phyloP scores from a whole-genome alignment of 2,329 filamentous ascomycete genomes.

The Fusarium sp. region DNA sequence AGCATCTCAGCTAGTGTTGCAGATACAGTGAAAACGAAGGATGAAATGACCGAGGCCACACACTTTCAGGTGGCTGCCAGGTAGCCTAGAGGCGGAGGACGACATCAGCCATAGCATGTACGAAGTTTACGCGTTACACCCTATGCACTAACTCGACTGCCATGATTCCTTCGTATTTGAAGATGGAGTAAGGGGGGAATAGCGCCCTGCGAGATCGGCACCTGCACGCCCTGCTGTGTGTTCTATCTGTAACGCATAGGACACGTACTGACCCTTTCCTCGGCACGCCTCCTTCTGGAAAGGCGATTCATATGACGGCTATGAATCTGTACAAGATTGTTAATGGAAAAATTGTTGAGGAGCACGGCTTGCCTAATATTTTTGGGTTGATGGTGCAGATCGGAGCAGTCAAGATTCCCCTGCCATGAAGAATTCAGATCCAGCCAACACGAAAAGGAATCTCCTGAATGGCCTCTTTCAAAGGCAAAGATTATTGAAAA shows the following conservation, averaged over 20 bases:
- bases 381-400: background rate
- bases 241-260: background rate
- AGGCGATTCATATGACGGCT: background rate
- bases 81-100: no score
- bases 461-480: background rate
- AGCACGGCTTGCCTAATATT: background rate
- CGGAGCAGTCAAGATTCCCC: background rate
- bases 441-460: no score
- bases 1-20: no score
- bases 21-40: no score
- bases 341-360: background rate
- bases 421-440: background rate
- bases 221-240: background rate
- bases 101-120: no score
- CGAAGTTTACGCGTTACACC: background rate
- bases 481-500: fast-evolving
- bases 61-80: no score
- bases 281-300: background rate
- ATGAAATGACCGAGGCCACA: no score
- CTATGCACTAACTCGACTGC: background rate
- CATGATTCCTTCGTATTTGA: background rate
- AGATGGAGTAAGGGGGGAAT: background rate
- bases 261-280: background rate
- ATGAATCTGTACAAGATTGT: background rate
- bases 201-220: background rate